Evolutionary conservation across 2,329 filamentous ascomycete species (phyloP).

Genomic region (Colletotrichum sp.): DNA sequence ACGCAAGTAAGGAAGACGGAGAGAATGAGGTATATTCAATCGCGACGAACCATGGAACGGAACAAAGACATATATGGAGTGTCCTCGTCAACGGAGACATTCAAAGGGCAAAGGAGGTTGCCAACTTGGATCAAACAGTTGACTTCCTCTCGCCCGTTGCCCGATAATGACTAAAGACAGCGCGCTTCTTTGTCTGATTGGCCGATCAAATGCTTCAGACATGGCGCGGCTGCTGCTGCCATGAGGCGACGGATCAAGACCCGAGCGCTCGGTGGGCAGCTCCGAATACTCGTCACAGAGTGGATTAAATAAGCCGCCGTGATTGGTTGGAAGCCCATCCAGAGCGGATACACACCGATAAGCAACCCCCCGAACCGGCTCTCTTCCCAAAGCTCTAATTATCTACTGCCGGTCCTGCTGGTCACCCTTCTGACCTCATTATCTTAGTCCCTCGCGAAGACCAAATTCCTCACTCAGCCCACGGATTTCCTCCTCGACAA

Average conservation of each 20-base stretch:
- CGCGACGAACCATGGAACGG: neutral
- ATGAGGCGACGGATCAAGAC: neutral
- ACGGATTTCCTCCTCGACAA: slow-evolving; percentile 5
- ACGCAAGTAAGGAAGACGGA: neutral
- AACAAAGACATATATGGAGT: neutral
- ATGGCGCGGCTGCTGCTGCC: neutral
- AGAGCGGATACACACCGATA: slow-evolving; percentile 14
- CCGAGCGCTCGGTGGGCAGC: neutral
- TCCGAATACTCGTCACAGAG: neutral
- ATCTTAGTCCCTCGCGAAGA: neutral
- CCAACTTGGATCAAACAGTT: neutral
- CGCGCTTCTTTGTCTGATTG: neutral
- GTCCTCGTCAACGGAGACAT: neutral
- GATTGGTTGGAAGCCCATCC: slow-evolving; percentile 2
- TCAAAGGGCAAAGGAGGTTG: neutral
- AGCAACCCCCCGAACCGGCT: neutral
- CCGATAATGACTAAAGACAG: slow-evolving; percentile 14
- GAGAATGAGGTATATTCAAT: neutral
- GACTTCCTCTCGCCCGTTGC: neutral
- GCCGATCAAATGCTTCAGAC: neutral
- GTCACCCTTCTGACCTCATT: slow-evolving; percentile 18
- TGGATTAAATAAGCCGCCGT: neutral
- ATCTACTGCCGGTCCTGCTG: neutral
- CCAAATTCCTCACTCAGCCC: neutral
- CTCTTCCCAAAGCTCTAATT: slow-evolving; percentile 7